Base-by-base conservation (phyloP, 2,329 filamentous ascomycete genomes). In the Ophiostoma sp. region DNA sequence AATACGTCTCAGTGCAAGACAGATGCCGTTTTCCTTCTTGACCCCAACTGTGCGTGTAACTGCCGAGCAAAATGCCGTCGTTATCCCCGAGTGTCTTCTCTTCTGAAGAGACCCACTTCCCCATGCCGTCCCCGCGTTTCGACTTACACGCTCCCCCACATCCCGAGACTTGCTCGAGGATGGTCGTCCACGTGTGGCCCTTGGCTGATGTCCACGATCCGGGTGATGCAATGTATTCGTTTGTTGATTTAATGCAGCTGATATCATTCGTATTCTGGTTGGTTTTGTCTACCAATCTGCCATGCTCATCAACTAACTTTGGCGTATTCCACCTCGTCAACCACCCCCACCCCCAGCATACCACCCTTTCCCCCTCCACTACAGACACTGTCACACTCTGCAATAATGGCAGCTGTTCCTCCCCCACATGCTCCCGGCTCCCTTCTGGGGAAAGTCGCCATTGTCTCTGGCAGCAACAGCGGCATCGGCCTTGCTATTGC, bases 401-500 rank as follows among this genome's bases (percentile, higher is more conserved):
- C 17, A 20, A 10, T n/a, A 1, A 65, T 65, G 62, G 23, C 62
- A 2, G 20, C 52, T 27, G 52, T 65, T 35, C 62, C 62, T 23
- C 60, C 62, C 33, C 62, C 62, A 65, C 62, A 39, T 11, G 20
- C 35, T 5, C 5, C 60, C 60, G 60, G 60, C 60, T 64, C 60
- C 5, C 75, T 77, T 36, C n/a, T 69, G 4, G 75, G 74, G 66
- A 85, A 86, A 74, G 83, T 85, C 64, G 83, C 87, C 5, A 80
- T 88, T 20, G 79, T 88, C 41, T 80, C 79, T 15, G 81, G 81
- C 41, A 80, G 78, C 36, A 78, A 76, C 70, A 79, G 78, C 33
- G 83, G 82, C 65, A 83, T 84, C 71, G 83, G 82, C 33, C 77
- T 78, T 13, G 81, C 81, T 41, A 81, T 83, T 41, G 81, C 79